Evolutionary conservation across 164 flowering plant species (phyloP).

Genomic region (Hamamelis virginiana): DNA sequence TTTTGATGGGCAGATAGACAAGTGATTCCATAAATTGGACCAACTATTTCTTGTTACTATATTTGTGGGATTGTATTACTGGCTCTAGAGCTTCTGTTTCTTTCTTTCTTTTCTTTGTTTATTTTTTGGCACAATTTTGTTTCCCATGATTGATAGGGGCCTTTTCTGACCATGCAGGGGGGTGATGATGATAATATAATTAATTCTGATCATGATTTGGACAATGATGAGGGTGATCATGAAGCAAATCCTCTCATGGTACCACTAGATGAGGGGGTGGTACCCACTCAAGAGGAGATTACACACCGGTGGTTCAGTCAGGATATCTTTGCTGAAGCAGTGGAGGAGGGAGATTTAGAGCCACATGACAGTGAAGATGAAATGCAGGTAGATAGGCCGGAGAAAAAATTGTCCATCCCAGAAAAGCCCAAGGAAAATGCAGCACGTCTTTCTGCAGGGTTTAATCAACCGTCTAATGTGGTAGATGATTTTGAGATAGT

Average conservation of each 20-base stretch:
- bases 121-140: not conserved
- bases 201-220: conserved; percentile 66
- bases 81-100: not conserved
- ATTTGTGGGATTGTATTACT: no score
- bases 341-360: conserved; percentile 47
- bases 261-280: conserved; percentile 51
- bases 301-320: conserved; percentile 83
- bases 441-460: not conserved
- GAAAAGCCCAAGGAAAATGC: conserved; percentile 26
- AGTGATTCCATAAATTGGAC: no score
- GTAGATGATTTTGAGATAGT: conserved; percentile 80
- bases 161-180: conserved; percentile 35
- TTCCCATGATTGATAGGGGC: not conserved
- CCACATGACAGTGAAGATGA: conserved; percentile 65
- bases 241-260: conserved; percentile 89
- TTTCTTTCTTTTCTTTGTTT: not conserved
- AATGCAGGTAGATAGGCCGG: conserved; percentile 42
- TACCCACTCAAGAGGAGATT: conserved; percentile 64
- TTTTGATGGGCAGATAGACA: no score
- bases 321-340: conserved; percentile 76
- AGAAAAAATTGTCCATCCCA: conserved; percentile 18
- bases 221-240: conserved; percentile 42
- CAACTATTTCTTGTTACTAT: no score
- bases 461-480: conserved; percentile 23
- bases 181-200: conserved; percentile 38